Base-by-base conservation (phyloP, 441 rosid genomes). In the Euphorbia celastroides region DNA sequence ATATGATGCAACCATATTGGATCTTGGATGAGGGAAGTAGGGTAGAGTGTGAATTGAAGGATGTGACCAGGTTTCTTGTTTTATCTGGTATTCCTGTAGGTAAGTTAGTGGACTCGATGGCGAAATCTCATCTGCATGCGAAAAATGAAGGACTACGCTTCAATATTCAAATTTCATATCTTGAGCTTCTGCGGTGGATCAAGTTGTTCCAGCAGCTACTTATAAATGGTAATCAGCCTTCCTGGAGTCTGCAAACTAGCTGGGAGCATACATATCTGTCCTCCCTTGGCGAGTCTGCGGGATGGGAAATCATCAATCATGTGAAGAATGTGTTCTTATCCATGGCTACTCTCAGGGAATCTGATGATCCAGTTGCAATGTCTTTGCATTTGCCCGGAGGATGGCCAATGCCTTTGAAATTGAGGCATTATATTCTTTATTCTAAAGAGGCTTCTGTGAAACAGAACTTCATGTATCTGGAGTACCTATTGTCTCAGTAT, bases 1-100 rank as follows among this genome's bases (percentile, higher is more conserved):
- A 72, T 77, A 80, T 95, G 93, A 88, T 92, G 99, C 92, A 82
- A 66, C 99, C 98, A 12, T 83, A 83, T 74, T 95, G 98, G 98
- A 82, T 83, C 60, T 73, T 84, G 60, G 84, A 82, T 36, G 83
- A 82, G 71, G 78, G 65, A 70, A 63, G 64, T 67, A 61, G 77
- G 72, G 83, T 81, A 65, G 90, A 87, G 68, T 72, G 79, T 68
- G 85, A 83, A 65, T 70, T 82, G 52, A 81, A 79, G 80, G 98
- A 90, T 61, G 84, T 80, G 66, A 75, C 82, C 76, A 79, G 90
- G 65, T 92, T 82, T 84, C 84, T 95, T 74, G 80, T 75, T 75
- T 80, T 83, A 64, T 85, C 96, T 48, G 99, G 92, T 74, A 80
- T 95, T 77, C 93, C 95, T 66, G 76, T 82, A 66, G 74, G 62